A percentile compares a stretch with the other conserved stretches of the same genome.
Evolutionary conservation across 108 stramenopile genomes (phyloP).

Genomic region (Craspedostauros australis): DNA sequence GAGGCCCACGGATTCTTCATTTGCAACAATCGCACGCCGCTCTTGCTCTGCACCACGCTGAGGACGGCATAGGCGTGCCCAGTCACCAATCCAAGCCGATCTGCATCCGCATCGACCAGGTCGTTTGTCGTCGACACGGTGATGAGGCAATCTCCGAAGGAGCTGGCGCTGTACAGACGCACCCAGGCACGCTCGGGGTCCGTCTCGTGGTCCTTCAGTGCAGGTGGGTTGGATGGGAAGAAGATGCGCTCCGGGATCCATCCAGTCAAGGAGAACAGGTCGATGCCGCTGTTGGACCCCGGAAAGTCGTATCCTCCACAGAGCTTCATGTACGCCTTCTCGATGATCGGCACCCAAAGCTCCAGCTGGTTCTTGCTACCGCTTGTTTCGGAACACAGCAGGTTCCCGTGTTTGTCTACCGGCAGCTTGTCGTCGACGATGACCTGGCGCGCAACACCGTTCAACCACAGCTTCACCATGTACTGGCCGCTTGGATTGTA

Average conservation of each 20-base stretch:
- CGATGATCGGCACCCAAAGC: conserved; percentile 88
- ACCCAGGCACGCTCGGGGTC: conserved; percentile 78
- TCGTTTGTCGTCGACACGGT: conserved; percentile 72
- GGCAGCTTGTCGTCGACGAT: conserved; percentile 90
- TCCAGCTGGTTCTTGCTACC: conserved; percentile 39
- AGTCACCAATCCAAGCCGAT: conserved; percentile 74
- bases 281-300: conserved; percentile 86
- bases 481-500: conserved; percentile 89
- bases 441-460: conserved; percentile 83
- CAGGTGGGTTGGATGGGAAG: conserved; percentile 44
- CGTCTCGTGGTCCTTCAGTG: conserved; percentile 60
- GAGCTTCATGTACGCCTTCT: conserved; percentile 95
- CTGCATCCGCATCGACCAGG: conserved; percentile 54
- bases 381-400: conserved; percentile 71
- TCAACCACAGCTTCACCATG: conserved; percentile 90
- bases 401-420: conserved; percentile 54
- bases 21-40: conserved; percentile 58
- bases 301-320: conserved; percentile 91
- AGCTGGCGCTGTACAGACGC: conserved; percentile 57
- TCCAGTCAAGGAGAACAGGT: conserved; percentile 87
- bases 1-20: conserved; percentile 94
- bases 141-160: conserved; percentile 83
- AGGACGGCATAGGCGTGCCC: conserved; percentile 92
- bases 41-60: conserved; percentile 51
- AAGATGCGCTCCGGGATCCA: conserved; percentile 92